Conservation (phyloP, 108 stramenopile genomes). For the Nitzschia palea region DNA sequence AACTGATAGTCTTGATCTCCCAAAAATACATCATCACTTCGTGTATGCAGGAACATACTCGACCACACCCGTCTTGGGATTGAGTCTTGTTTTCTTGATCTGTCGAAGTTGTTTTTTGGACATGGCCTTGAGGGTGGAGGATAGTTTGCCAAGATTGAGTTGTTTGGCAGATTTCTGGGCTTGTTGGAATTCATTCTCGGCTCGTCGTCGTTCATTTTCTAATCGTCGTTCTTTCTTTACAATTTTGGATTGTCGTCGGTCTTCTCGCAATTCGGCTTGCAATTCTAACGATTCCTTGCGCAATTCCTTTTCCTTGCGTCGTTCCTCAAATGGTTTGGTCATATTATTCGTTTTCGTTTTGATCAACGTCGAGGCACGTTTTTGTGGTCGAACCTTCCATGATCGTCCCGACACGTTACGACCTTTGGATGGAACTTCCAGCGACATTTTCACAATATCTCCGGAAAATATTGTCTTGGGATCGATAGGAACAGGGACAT, state of each 20-base stretch:
- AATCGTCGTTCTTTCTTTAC: conserved; percentile 71
- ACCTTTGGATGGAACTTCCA: conserved; percentile 45
- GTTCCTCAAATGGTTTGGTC: conserved; percentile 62
- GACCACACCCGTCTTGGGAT: conserved; percentile 89
- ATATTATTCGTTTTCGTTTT: conserved; percentile 64
- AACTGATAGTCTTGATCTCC: neutral
- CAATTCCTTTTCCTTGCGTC: conserved; percentile 37
- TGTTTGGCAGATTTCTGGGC: conserved; percentile 57
- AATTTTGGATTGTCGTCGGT: conserved; percentile 37
- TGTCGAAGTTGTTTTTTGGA: conserved; percentile 94
- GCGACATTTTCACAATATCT: conserved; percentile 26
- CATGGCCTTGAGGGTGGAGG: conserved; percentile 87
- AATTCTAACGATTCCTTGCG: conserved; percentile 45
- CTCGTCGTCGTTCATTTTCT: conserved; percentile 76
- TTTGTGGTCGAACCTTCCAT: conserved; percentile 85
- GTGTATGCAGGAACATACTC: conserved; percentile 87
- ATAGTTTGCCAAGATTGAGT: conserved; percentile 63
- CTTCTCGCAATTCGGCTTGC: conserved; percentile 64
- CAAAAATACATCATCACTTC: conserved; percentile 60
- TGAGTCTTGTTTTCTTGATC: conserved; percentile 94
- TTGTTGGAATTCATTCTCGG: conserved; percentile 81
- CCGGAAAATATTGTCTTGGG: conserved; percentile 17
- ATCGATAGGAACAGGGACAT: conserved; percentile 16
- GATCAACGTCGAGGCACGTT: conserved; percentile 75
- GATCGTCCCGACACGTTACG: conserved; percentile 74